Evolutionary conservation across 352 stramenopile species (phyloP), one percentile per base, ranked within the genome.

Genomic region (Phytopythium mirpurense): DNA sequence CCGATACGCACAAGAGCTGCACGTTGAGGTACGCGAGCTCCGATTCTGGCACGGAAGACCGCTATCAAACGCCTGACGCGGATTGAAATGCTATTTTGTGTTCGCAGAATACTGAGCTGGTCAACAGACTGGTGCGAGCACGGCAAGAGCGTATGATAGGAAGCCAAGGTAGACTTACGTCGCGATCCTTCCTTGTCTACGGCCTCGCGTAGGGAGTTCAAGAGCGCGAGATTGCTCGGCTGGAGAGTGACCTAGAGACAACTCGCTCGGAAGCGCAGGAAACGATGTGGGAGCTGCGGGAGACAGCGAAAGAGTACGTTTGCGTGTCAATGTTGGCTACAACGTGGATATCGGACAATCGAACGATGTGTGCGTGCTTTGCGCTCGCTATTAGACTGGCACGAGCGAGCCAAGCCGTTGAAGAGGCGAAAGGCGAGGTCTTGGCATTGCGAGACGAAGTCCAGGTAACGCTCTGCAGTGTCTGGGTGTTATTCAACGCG

Each of bases 391-490:
- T 3, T 31, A 78, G 68, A 7, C 34, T 74, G n/a, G 58, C 73
- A 31, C 48, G 72, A 16, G 57, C 67, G n/a, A 60, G 24, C 5
- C 63, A 51, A 14, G 70, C 78, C 24, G 38, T 79, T 3, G 66
- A 82, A 14, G 60, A 74, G 10, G 27, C 69, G 0, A 67, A 65
- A 40, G 65, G 51, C 19, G 67, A 71, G n/a, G 50, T 78, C 5
- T 35, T 69, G 37, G 83, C 70, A 4, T 38, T 85, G 0, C 63
- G 83, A 34, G 70, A 68, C 0, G 72, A 88, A 31, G 40, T 83
- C 40, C 74, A 86, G 68, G 75, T 77, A 49, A n/a, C 50, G 19
- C 19, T 44, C n/a, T n/a, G n/a, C n/a, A n/a, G n/a, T n/a, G n/a
- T n/a, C n/a, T n/a, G n/a, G n/a, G n/a, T n/a, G n/a, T n/a, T n/a